Conservation (phyloP, 1,139 yeast genomes). For the Chernovozyma sophiae-reginae region DNA sequence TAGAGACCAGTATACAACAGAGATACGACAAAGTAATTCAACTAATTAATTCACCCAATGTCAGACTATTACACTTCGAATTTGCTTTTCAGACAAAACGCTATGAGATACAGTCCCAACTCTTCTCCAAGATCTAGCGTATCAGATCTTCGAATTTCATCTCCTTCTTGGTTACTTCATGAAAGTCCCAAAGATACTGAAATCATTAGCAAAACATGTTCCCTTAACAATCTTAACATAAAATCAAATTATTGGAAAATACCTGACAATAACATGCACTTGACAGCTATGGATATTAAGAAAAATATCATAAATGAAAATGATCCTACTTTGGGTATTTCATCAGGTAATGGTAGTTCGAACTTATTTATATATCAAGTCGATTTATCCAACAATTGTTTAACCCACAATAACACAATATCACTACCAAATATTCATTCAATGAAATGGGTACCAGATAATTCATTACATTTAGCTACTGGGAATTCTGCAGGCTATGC, state of each 20-base stretch:
- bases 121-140: slow-evolving; percentile 27
- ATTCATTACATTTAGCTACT: slow-evolving; percentile 44
- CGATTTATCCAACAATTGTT: slow-evolving; percentile 34
- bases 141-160: slow-evolving; percentile 1
- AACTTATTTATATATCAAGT: slow-evolving; percentile 67
- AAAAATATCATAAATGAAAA: slow-evolving; percentile 20
- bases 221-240: slow-evolving; percentile 39
- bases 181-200: slow-evolving; percentile 25
- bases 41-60: slow-evolving; percentile 15
- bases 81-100: slow-evolving; percentile 42
- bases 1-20: no score
- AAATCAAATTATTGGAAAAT: slow-evolving; percentile 69
- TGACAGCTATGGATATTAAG: slow-evolving; percentile 55
- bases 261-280: slow-evolving; percentile 54
- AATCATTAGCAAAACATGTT: slow-evolving; percentile 37
- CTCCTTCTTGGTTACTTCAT: slow-evolving; percentile 24
- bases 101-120: slow-evolving; percentile 29
- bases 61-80: slow-evolving; percentile 42
- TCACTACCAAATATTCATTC: slow-evolving; percentile 64
- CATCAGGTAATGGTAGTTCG: slow-evolving; percentile 51
- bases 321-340: slow-evolving; percentile 51
- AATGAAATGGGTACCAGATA: slow-evolving; percentile 56
- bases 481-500: slow-evolving; percentile 72
- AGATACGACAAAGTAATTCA: no score
- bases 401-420: slow-evolving; percentile 74